Conservation (phyloP, 2,329 filamentous ascomycete genomes). For the Cladobotryum mycophilum region DNA sequence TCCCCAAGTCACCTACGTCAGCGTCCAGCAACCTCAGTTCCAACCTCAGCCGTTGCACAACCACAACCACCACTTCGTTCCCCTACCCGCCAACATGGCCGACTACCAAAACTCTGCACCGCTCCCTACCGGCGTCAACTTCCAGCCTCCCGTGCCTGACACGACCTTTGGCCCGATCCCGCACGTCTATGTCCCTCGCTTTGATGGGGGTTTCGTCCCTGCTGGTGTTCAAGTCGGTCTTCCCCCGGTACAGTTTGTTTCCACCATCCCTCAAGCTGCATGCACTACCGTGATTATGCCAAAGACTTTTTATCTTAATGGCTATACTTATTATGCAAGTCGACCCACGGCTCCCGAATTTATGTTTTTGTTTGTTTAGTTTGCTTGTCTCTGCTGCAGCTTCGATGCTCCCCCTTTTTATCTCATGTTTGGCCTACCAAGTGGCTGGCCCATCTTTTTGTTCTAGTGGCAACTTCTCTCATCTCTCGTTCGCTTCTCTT, state of each 20-base stretch:
- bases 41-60: conserved; percentile 6
- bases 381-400: not conserved
- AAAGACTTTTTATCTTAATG: conserved; percentile 26
- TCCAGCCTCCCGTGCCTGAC: conserved; percentile 53
- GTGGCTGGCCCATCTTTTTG: not conserved
- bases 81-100: conserved; percentile 25
- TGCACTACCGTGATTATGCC: conserved; percentile 26
- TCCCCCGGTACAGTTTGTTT: conserved; percentile 23
- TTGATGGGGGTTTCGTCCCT: conserved; percentile 31
- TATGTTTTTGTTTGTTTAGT: not conserved
- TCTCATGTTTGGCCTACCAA: not conserved
- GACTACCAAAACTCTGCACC: conserved; percentile 39
- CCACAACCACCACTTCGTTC: conserved; percentile 11
- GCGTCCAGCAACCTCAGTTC: conserved; percentile 12
- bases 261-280: conserved; percentile 17
- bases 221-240: conserved; percentile 29
- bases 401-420: not conserved
- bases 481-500: not conserved
- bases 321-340: conserved; percentile 37
- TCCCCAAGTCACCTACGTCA: conserved; percentile 22
- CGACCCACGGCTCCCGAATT: not conserved
- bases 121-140: conserved; percentile 41
- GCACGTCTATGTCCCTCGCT: conserved; percentile 51
- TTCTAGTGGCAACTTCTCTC: not conserved
- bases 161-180: conserved; percentile 49